phyloP scores from a whole-genome alignment of 2,329 filamentous ascomycete species.

The Calonectria pseudoturangicola region DNA sequence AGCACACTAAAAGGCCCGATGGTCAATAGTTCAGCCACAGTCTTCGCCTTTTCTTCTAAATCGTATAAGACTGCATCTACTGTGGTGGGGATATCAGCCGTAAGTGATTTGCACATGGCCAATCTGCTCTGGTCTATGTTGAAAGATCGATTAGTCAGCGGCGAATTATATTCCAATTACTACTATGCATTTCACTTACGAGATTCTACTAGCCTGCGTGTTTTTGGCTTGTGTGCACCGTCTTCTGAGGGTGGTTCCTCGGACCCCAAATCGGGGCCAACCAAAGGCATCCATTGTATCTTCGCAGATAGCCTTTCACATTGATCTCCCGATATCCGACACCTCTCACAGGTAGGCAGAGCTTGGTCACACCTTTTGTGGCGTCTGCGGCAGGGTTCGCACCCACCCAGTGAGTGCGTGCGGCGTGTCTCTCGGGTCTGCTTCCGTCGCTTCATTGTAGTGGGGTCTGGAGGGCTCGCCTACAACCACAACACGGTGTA shows the following conservation, averaged over 20 bases:
- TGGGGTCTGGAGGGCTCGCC: neutral
- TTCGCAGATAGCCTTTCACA: neutral
- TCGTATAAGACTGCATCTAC: conserved; percentile 8
- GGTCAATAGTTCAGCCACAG: neutral
- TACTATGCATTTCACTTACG: neutral
- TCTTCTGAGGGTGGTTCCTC: neutral
- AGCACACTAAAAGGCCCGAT: neutral
- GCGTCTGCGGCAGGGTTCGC: conserved; percentile 5
- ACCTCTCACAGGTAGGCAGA: neutral
- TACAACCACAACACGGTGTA: neutral
- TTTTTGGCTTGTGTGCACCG: neutral
- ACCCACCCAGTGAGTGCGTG: neutral
- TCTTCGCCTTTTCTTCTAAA: neutral
- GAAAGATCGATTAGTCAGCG: neutral
- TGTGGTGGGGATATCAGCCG: neutral
- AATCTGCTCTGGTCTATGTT: conserved; percentile 11
- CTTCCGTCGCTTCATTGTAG: neutral
- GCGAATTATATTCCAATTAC: no score
- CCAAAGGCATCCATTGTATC: conserved; percentile 9
- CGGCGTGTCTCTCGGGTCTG: neutral
- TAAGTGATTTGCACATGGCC: conserved; percentile 8
- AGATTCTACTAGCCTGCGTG: conserved; percentile 4
- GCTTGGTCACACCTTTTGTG: conserved; percentile 13
- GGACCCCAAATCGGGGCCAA: neutral
- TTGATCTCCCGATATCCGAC: neutral